Evolutionary conservation across 805 yeast genomes (phyloP).

Genomic region (Saccharomycopsis babjevae): DNA sequence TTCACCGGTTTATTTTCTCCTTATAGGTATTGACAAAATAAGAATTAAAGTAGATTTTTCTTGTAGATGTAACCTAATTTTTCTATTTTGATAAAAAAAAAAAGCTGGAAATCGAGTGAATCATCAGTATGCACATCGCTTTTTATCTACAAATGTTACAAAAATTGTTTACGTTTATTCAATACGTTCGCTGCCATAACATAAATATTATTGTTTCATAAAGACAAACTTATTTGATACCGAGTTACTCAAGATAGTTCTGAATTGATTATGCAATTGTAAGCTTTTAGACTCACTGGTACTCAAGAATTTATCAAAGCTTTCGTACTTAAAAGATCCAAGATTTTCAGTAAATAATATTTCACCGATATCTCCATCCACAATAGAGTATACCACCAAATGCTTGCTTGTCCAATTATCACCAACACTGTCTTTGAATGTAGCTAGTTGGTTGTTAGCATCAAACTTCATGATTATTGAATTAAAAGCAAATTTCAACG

Average conservation of each 20-base stretch:
- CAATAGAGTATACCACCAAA: conserved; percentile 15
- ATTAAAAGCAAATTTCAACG: conserved; percentile 28
- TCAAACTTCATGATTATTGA: conserved; percentile 6
- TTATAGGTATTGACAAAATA: no score
- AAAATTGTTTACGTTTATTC: background rate
- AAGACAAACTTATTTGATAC: background rate
- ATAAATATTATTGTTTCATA: background rate
- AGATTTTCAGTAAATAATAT: conserved; percentile 11
- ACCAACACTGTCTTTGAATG: background rate
- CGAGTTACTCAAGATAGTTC: background rate
- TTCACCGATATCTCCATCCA: conserved; percentile 5
- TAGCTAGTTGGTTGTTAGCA: background rate
- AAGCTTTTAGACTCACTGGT: background rate
- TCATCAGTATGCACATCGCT: background rate
- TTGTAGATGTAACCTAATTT: no score
- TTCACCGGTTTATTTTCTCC: no score
- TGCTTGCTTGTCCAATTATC: conserved; percentile 8
- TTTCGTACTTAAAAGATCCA: conserved; percentile 3
- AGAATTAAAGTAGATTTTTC: no score
- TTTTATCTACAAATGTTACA: background rate
- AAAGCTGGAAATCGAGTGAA: background rate
- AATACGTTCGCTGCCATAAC: background rate
- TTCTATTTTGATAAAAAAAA: no score
- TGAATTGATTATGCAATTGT: background rate
- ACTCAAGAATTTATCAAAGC: background rate